Percentiles rank a stretch among this genome's conserved stretches.
phyloP scores from a whole-genome alignment of 768 basidiomycete species.

The Boletus reticuloceps region DNA sequence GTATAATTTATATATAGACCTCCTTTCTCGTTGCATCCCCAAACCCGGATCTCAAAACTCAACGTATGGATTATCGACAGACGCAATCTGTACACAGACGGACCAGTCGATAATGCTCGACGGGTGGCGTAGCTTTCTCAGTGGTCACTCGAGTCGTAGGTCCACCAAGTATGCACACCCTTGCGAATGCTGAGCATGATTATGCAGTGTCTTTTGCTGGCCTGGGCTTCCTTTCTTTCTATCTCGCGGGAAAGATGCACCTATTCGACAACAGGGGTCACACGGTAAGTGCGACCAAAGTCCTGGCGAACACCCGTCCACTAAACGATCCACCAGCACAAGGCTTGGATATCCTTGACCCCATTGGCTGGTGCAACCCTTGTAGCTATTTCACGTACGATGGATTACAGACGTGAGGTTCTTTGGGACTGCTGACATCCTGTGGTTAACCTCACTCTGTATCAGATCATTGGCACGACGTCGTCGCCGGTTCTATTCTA shows the following conservation, averaged over 20 bases:
- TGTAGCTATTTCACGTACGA: constrained; percentile 83
- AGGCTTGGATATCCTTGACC: constrained; percentile 79
- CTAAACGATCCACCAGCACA: constrained; percentile 41
- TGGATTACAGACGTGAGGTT: constrained; percentile 78
- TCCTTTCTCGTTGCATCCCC: constrained; percentile 58
- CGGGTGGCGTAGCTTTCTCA: constrained; percentile 91
- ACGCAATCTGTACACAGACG: constrained; percentile 76
- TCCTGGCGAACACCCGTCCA: background rate
- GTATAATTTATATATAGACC: constrained; percentile 19
- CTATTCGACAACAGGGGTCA: constrained; percentile 82
- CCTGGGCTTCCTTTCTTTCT: constrained; percentile 83
- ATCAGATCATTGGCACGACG: constrained; percentile 90
- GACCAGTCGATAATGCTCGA: constrained; percentile 59
- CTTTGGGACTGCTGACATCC: constrained; percentile 3
- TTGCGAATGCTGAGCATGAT: constrained; percentile 1
- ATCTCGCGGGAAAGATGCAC: constrained; percentile 90
- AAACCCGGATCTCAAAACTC: constrained; percentile 60
- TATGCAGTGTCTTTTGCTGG: constrained; percentile 86
- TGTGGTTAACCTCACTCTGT: constrained; percentile 1
- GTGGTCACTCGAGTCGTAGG: constrained; percentile 86
- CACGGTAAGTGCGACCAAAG: constrained; percentile 40
- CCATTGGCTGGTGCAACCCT: constrained; percentile 78
- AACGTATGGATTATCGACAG: constrained; percentile 69
- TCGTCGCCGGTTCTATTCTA: constrained; percentile 73
- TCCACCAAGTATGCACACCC: background rate